phyloP scores from a whole-genome alignment of 306 rosid species.

The Quercus aquifolioides region DNA sequence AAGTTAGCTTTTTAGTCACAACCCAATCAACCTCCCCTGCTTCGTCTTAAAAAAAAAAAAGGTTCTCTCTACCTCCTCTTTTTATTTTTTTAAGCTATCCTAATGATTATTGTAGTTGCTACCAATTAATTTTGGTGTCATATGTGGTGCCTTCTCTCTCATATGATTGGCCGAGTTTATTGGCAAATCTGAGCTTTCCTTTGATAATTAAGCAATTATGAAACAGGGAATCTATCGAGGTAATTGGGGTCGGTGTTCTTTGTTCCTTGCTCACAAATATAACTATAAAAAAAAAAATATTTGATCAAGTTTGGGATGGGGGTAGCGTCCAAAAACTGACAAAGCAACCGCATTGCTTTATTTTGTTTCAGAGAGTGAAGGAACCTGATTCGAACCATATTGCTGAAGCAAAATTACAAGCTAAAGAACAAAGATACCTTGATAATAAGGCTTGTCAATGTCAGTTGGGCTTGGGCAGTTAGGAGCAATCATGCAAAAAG shows the following conservation, averaged over 20 bases:
- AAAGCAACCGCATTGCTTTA: background rate
- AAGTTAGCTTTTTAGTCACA: too few species aligned
- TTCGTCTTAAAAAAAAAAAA: too few species aligned
- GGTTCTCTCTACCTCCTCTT: too few species aligned
- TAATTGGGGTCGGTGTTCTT: background rate
- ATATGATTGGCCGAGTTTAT: background rate
- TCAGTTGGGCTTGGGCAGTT: background rate
- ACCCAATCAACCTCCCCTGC: too few species aligned
- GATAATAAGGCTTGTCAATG: background rate
- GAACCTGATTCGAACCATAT: constrained; percentile 11
- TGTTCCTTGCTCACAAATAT: background rate
- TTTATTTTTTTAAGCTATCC: too few species aligned
- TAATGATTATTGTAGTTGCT: background rate
- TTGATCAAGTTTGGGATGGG: background rate
- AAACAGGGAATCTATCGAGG: background rate
- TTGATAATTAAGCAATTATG: background rate
- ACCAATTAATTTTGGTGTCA: background rate
- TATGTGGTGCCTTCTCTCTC: background rate
- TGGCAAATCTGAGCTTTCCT: background rate
- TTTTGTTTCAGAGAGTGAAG: background rate
- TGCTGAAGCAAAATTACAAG: constrained; percentile 10
- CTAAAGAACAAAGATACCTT: constrained; percentile 5
- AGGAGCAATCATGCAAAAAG: background rate
- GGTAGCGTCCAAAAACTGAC: constrained; percentile 3
- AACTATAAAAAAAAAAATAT: background rate